These are phyloP conservation scores for Teratosphaeria pseudoeucalypti DNA, from an alignment of 2,329 filamentous ascomycete genomes.

Conservation along the genomic window DNA sequence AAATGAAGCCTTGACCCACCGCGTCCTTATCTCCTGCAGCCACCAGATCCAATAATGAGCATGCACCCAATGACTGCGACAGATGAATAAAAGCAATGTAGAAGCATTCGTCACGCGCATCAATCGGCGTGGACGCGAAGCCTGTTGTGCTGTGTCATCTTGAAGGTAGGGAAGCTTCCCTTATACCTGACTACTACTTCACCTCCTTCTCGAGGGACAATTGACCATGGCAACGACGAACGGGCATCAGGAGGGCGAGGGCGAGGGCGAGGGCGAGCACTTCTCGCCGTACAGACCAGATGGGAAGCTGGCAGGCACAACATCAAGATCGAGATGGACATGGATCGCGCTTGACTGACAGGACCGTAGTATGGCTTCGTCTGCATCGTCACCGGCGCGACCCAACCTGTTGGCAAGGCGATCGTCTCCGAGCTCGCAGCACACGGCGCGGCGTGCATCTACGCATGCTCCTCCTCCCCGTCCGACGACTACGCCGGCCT, in stretches of 20 bases:
- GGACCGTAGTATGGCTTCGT: conserved; percentile 48
- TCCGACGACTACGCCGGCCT: conserved; percentile 34
- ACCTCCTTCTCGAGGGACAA: neutral
- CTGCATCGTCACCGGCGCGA: conserved; percentile 53
- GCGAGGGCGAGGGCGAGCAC: conserved; percentile 26
- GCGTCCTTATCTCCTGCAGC: neutral
- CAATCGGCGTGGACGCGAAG: neutral
- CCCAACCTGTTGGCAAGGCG: conserved; percentile 49
- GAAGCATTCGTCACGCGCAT: neutral
- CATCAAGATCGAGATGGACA: neutral
- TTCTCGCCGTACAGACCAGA: conserved; percentile 49
- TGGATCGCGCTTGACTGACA: neutral
- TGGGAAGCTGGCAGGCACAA: conserved; percentile 42
- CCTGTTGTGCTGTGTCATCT: neutral
- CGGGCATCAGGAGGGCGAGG: conserved; percentile 10
- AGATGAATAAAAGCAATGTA: neutral
- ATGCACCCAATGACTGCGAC: neutral
- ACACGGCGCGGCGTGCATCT: conserved; percentile 55
- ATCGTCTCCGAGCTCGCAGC: conserved; percentile 52
- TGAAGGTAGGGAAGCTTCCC: neutral
- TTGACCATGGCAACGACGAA: conserved; percentile 8
- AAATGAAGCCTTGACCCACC: neutral
- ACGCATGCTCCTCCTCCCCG: conserved; percentile 42
- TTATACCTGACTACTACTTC: neutral
- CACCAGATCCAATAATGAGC: neutral